Conservation (phyloP, 2,329 filamentous ascomycete species). For the Periconia digitata region DNA sequence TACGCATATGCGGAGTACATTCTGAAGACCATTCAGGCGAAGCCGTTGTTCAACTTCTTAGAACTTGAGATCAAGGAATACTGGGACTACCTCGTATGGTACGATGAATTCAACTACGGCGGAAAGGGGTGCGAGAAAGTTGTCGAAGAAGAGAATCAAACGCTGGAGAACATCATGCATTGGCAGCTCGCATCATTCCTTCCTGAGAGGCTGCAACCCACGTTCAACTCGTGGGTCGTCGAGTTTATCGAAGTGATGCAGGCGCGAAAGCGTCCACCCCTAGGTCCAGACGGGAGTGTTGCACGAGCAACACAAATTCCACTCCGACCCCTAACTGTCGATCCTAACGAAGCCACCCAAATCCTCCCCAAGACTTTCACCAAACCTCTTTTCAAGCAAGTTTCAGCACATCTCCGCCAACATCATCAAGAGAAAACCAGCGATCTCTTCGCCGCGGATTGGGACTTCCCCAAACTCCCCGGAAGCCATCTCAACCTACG, state of each 20-base stretch:
- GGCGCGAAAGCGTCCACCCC: conserved; percentile 65
- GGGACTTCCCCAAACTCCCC: conserved; percentile 79
- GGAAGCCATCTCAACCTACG: conserved; percentile 64
- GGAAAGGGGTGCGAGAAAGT: conserved; percentile 88
- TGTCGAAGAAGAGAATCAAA: conserved; percentile 72
- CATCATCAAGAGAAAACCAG: conserved; percentile 89
- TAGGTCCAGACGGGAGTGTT: conserved; percentile 52
- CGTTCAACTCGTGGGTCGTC: conserved; percentile 90
- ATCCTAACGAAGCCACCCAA: conserved; percentile 60
- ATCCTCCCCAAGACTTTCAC: conserved; percentile 82
- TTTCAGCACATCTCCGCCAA: conserved; percentile 75
- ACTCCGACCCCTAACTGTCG: conserved; percentile 55
- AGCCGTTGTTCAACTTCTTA: conserved; percentile 94
- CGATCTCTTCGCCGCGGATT: conserved; percentile 83
- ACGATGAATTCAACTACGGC: conserved; percentile 98
- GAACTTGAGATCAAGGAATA: conserved; percentile 98
- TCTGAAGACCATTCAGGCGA: conserved; percentile 92
- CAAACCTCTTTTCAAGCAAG: conserved; percentile 86
- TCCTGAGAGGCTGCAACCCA: conserved; percentile 74
- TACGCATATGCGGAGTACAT: conserved; percentile 98
- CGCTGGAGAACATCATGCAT: conserved; percentile 91
- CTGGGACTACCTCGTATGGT: conserved; percentile 99
- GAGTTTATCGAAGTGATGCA: conserved; percentile 98
- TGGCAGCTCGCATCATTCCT: conserved; percentile 96
- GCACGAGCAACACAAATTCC: conserved; percentile 63